Evolutionary conservation across 2,329 filamentous ascomycete species (phyloP).

Genomic region (Penicillium verrucosum): DNA sequence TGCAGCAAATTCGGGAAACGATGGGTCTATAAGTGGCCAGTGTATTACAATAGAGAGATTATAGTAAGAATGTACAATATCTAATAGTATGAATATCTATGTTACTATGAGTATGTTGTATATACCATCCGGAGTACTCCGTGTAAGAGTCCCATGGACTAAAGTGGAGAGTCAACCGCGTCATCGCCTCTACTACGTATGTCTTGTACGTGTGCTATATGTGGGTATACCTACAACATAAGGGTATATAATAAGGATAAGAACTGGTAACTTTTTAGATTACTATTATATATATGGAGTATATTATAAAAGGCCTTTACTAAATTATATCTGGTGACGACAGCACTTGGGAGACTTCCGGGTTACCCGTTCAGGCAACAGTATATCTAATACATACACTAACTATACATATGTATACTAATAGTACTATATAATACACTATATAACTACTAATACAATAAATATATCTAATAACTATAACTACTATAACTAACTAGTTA

Average conservation of each 20-base stretch:
- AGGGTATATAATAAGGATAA: too few relatives aligned
- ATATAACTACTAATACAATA: background rate
- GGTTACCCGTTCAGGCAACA: background rate
- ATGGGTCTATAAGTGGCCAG: slow-evolving; percentile 30
- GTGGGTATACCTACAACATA: too few relatives aligned
- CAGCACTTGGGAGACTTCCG: background rate
- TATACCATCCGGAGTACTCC: background rate
- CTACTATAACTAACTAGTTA: too few relatives aligned
- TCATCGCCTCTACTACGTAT: slow-evolving; percentile 18
- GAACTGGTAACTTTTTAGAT: too few relatives aligned
- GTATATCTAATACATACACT: too few relatives aligned
- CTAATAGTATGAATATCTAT: background rate
- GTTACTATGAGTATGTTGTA: too few relatives aligned
- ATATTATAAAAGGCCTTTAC: too few relatives aligned
- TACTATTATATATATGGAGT: too few relatives aligned
- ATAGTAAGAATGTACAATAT: background rate
- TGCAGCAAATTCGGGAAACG: slow-evolving; percentile 30
- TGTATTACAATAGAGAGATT: background rate
- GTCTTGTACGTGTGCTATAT: slow-evolving; percentile 13
- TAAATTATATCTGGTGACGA: slow-evolving; percentile 2
- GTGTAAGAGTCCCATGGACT: background rate
- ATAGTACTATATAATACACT: too few relatives aligned
- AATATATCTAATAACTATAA: too few relatives aligned
- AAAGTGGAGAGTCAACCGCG: slow-evolving; percentile 18
- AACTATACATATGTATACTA: too few relatives aligned